These are phyloP conservation scores for Elasticomyces elasticus DNA, from an alignment of 495 filamentous ascomycete species.

Conservation along the genomic window DNA sequence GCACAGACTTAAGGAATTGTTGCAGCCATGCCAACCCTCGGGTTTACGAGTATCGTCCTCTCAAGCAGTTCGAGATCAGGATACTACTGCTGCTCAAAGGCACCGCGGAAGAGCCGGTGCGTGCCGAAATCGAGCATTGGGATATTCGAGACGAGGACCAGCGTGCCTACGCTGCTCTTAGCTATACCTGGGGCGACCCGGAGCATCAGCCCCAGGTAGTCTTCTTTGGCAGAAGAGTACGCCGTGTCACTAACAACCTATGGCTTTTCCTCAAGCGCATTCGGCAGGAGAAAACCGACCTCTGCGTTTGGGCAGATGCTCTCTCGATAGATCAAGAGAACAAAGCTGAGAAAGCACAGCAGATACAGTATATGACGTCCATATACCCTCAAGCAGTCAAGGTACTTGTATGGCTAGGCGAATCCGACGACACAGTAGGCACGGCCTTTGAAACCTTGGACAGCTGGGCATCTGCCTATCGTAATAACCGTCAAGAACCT, in stretches of 20 bases:
- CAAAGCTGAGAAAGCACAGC: slow-evolving; percentile 22
- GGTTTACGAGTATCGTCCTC: neutral
- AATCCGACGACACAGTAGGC: neutral
- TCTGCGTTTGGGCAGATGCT: slow-evolving; percentile 30
- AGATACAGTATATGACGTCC: slow-evolving; percentile 28
- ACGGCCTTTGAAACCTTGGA: neutral
- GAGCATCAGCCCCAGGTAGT: neutral
- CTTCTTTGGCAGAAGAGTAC: neutral
- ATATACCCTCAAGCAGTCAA: slow-evolving; percentile 19
- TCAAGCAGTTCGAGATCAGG: neutral
- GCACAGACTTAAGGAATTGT: too few relatives aligned
- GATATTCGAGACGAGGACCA: neutral
- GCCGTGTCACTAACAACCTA: neutral
- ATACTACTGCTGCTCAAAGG: neutral
- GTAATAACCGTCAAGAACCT: too few relatives aligned
- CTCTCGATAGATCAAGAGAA: slow-evolving; percentile 34
- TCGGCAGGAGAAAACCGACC: neutral
- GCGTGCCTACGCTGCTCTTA: neutral
- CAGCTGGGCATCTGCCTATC: neutral
- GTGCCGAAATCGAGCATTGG: neutral
- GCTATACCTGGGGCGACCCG: neutral
- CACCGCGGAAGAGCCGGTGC: neutral
- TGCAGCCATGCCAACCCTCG: slow-evolving; percentile 27
- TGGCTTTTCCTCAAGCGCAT: neutral
- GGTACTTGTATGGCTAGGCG: slow-evolving; percentile 16